Evolutionary conservation across 805 yeast species (phyloP).

Genomic region (Monosporozyma yasuniensis): DNA sequence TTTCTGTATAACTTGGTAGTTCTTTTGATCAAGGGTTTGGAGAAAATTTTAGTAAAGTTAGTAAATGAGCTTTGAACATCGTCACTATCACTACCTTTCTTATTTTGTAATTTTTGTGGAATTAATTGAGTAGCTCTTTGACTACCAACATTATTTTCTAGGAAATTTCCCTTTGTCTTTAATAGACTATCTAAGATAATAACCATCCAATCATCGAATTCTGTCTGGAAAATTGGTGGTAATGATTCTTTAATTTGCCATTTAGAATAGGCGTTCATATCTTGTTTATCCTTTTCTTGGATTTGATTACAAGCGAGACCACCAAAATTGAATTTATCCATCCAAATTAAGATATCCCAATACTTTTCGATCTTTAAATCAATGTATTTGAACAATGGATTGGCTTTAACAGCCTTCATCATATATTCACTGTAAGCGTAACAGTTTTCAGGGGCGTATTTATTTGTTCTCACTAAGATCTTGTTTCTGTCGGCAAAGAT

Average conservation of each 20-base stretch:
- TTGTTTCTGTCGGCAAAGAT: slow-evolving; percentile 75
- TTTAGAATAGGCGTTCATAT: slow-evolving; percentile 37
- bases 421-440: slow-evolving; percentile 85
- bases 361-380: slow-evolving; percentile 66
- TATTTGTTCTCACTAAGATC: slow-evolving; percentile 62
- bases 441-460: slow-evolving; percentile 73
- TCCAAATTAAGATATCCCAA: slow-evolving; percentile 94
- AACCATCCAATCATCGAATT: slow-evolving; percentile 80
- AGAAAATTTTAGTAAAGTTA: slow-evolving; percentile 48
- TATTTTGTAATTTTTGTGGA: slow-evolving; percentile 36
- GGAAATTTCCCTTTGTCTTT: slow-evolving; percentile 38
- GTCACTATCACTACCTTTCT: slow-evolving; percentile 22
- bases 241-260: slow-evolving; percentile 78
- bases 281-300: slow-evolving; percentile 32
- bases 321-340: slow-evolving; percentile 83
- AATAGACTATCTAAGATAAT: slow-evolving; percentile 65
- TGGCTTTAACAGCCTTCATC: slow-evolving; percentile 65
- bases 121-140: slow-evolving; percentile 65
- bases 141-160: slow-evolving; percentile 33
- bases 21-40: slow-evolving; percentile 58
- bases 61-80: slow-evolving; percentile 33
- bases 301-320: slow-evolving; percentile 48
- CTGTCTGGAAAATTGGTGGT: slow-evolving; percentile 67
- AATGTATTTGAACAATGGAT: slow-evolving; percentile 72
- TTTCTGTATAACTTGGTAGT: slow-evolving; percentile 53